phyloP scores from a whole-genome alignment of 169 alveolate genomes.

The Neospora caninum region DNA sequence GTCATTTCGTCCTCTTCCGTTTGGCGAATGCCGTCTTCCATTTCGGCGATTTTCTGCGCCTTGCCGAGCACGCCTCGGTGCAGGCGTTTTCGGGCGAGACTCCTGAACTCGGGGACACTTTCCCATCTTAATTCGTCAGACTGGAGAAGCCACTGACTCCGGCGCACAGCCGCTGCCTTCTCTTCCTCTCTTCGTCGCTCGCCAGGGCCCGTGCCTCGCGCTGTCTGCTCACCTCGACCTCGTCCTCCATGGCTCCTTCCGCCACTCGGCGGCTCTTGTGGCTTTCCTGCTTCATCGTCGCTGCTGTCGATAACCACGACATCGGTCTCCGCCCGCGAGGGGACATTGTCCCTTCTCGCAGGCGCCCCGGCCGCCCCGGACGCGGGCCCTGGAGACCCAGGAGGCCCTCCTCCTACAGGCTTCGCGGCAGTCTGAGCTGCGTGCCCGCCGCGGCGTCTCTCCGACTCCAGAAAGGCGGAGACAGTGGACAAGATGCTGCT shows the following conservation, averaged over 20 bases:
- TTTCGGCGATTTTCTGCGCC: not conserved
- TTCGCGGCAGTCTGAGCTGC: not conserved
- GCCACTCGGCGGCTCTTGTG: not conserved
- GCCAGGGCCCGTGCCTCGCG: not conserved
- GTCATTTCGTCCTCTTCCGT: slow-evolving; percentile 23
- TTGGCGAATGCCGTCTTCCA: not conserved
- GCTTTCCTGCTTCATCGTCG: not conserved
- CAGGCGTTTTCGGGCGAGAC: not conserved
- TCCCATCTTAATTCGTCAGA: not conserved
- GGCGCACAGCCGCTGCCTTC: not conserved
- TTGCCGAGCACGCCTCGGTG: not conserved
- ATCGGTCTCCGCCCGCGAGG: not conserved
- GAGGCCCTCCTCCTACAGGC: not conserved
- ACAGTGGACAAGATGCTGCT: not conserved
- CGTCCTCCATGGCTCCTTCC: not conserved
- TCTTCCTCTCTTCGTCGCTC: not conserved
- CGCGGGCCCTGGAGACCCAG: not conserved
- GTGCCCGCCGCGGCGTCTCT: not conserved
- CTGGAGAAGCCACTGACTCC: not conserved
- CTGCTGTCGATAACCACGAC: not conserved
- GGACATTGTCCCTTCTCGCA: not conserved
- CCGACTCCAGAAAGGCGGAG: not conserved
- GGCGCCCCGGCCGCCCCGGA: not conserved
- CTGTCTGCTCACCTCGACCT: not conserved
- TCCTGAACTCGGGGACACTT: not conserved